Evolutionary conservation across 2,329 filamentous ascomycete genomes (phyloP), one percentile per base, ranked within the genome.

Genomic region (Trichoderma oligosporum): DNA sequence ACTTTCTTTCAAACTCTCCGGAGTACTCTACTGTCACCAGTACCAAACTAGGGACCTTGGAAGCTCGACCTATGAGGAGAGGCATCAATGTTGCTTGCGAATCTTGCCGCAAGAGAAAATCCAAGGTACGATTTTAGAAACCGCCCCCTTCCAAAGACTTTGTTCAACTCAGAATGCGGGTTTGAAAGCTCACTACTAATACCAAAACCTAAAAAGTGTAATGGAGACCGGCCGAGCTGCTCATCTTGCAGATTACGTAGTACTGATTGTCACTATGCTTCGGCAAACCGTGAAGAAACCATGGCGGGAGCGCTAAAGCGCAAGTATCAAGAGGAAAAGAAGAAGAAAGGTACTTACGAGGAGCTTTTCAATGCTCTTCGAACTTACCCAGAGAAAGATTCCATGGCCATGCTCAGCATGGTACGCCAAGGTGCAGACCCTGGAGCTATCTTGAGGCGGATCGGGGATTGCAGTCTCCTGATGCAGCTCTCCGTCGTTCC

Each of bases 391-490:
- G 52, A 46, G 14, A 14, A 41, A 14, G 57, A 59, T 31, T 41
- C 52, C 8, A 29, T 7, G 24, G 44, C 11, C 27, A 35, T 59
- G 33, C 29, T 59, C 35, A 31, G 35, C 20, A 41, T 55, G 18
- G 31, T 59, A 27, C 53, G 33, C 20, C 60, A 24, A 27, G 61
- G 60, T 14, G 48, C 18, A 16, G 67, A 70, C 42, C 62, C 67
- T 8, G 54, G 49, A 11, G 59, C 65, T 6, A 66, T 74, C 35
- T 45, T 73, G 14, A 66, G 65, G 18, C 68, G 69, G 41, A 65
- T 73, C 54, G 64, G 64, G 41, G 64, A 68, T 35, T 70, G 73
- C 16, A 68, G 73, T 57, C 58, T 72, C 14, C 64, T 73, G 12
- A 59, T 73, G 2, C 69, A 74, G 61, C 62, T 72, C 12, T 62